Percentiles rank a stretch among this genome's conserved stretches.
Conservation (phyloP, 1,284 basidiomycete species). For the Apiotrichum gamsii region DNA sequence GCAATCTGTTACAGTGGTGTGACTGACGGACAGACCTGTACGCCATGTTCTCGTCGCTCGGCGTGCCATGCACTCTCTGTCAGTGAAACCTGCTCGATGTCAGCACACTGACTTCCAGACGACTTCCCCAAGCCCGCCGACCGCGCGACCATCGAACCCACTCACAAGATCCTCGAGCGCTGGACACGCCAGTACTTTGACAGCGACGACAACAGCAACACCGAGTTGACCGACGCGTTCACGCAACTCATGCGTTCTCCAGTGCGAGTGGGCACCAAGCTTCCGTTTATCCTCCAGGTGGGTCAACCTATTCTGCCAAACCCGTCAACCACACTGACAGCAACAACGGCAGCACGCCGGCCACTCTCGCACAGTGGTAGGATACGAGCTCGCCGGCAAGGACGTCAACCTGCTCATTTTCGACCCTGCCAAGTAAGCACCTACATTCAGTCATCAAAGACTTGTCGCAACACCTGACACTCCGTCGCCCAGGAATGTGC, state of each 20-base stretch:
- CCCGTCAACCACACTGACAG: no score
- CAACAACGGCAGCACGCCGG: constrained; percentile 58
- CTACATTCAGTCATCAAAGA: constrained; percentile 9
- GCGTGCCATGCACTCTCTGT: constrained; percentile 57
- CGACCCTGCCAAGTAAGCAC: constrained; percentile 65
- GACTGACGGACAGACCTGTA: constrained; percentile 50
- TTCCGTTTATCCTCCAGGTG: constrained; percentile 66
- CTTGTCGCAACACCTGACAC: no score
- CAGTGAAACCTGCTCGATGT: constrained; percentile 1
- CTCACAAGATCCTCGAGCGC: constrained; percentile 27
- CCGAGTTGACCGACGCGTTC: constrained; percentile 8
- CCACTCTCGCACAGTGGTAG: constrained; percentile 77
- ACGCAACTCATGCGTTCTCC: constrained; percentile 25
- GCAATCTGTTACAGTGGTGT: not conserved
- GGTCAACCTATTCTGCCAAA: no score
- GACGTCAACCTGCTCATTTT: constrained; percentile 62
- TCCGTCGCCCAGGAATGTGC: constrained; percentile 33
- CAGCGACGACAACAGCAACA: constrained; percentile 8
- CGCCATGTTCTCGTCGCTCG: constrained; percentile 46
- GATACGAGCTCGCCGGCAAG: constrained; percentile 61
- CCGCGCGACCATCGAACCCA: constrained; percentile 13
- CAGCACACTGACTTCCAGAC: constrained; percentile 17
- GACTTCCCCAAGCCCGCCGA: constrained; percentile 39
- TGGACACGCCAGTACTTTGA: constrained; percentile 45
- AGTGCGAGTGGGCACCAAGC: constrained; percentile 54